Conservation (phyloP, 495 filamentous ascomycete species). For the Melanomma pulvis-pyrius region DNA sequence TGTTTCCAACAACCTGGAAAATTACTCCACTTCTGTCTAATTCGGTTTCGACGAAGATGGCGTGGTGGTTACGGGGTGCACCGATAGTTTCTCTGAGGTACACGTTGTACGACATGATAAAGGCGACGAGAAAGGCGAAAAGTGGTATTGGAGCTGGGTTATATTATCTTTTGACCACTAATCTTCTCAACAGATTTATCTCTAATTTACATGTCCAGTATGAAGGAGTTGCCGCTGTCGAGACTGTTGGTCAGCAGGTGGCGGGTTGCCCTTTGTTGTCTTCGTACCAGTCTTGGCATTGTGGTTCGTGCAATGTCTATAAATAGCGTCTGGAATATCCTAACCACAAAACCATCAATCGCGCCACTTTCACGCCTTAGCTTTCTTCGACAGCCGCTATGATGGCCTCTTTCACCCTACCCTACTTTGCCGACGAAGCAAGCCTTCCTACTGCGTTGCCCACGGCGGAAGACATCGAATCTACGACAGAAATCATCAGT, state of each 20-base stretch:
- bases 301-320: slow-evolving; percentile 14
- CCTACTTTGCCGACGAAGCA: slow-evolving; percentile 28
- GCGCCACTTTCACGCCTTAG: slow-evolving; percentile 14
- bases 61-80: slow-evolving; percentile 15
- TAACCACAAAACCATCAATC: slow-evolving; percentile 18
- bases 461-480: slow-evolving; percentile 32
- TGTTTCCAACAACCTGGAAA: slow-evolving; percentile 28
- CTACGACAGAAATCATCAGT: slow-evolving; percentile 32
- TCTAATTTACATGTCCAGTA: slow-evolving; percentile 14
- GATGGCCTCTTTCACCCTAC: slow-evolving; percentile 23
- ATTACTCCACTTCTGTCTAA: slow-evolving; percentile 5
- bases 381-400: slow-evolving; percentile 22
- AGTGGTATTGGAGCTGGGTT: no score
- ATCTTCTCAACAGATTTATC: slow-evolving; percentile 17
- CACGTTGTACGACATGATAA: slow-evolving; percentile 17
- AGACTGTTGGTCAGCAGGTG: slow-evolving; percentile 10
- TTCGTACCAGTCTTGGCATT: slow-evolving; percentile 16
- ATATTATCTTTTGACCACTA: slow-evolving; percentile 12
- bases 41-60: slow-evolving; percentile 26
- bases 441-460: slow-evolving; percentile 30
- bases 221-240: slow-evolving; percentile 18
- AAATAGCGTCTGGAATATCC: slow-evolving; percentile 6
- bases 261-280: neutral
- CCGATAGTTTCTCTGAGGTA: slow-evolving; percentile 8
- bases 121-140: no score